Evolutionary conservation across 75 land plant species (phyloP), one percentile per base, ranked within the genome.

Genomic region (Cupressus sempervirens): DNA sequence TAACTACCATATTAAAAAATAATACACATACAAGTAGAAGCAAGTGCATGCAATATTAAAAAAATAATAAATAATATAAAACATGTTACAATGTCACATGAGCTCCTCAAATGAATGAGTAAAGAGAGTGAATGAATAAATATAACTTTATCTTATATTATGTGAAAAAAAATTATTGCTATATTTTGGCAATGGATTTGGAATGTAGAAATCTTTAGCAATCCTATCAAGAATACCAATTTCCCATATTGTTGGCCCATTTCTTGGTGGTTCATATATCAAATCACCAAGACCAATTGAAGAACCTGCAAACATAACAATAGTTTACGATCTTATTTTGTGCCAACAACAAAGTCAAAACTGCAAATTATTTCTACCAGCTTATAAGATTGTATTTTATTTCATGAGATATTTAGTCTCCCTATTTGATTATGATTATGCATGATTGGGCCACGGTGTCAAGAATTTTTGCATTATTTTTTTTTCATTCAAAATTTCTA

Each of bases 171-270:
- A 88, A 80, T 50, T 80, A 84, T 93, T 93, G n/a, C 86, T 45
- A 80, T 76, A 87, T 29, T 87, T 76, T 26, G 91, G 85, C 23
- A 26, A 1, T 29, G 92, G 87, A 76, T 89, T 85, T 38, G 91
- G 92, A 43, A 91, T 72, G 75, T 50, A 91, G 58, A 91, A 91
- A 26, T 85, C 92, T 50, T 54, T 70, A 38, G 92, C 92, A 62
- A 82, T 74, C 18, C 92, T 86, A 74, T 91, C 89, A 38, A 91
- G 89, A 54, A 91, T 76, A 23, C 92, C 92, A 36, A 91, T 90
- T 84, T 91, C 92, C 92, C 92, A 91, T 18, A 89, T n/a, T 5
- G 92, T 91, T 10, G 88, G 89, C 4, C 92, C 92, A 56, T 45
- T 58, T 85, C 89, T 91, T 43, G 91, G 92, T 36, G 92, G 91